phyloP scores from a whole-genome alignment of 164 flowering plant genomes.

The Nelumbo lutea region DNA sequence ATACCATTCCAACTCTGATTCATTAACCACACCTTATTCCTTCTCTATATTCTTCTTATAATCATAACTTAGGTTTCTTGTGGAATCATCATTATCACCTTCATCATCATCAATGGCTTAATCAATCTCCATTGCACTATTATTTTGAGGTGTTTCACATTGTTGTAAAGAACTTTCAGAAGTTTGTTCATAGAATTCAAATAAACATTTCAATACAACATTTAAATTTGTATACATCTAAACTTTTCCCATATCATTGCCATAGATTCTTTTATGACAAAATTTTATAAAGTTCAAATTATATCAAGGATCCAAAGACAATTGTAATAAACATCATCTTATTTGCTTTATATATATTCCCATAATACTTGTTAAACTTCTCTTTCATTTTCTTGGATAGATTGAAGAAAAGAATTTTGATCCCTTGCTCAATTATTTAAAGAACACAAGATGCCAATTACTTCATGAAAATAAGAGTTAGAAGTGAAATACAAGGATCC shows the following conservation, averaged over 20 bases:
- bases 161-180: background rate
- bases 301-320: slow-evolving; percentile 6
- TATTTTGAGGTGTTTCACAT: background rate
- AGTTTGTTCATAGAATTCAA: background rate
- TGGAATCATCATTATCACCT: background rate
- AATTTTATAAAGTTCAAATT: background rate
- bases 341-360: slow-evolving; percentile 8
- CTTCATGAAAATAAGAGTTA: background rate
- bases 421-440: background rate
- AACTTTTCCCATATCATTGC: background rate
- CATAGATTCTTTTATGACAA: background rate
- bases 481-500: background rate
- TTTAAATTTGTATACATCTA: background rate
- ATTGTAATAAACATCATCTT: slow-evolving; percentile 1
- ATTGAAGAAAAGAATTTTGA: background rate
- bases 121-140: background rate
- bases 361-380: slow-evolving; percentile 6
- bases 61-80: background rate
- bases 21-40: background rate
- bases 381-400: background rate
- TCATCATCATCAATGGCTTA: background rate
- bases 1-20: background rate
- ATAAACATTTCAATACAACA: background rate
- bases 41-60: background rate
- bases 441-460: background rate